These are phyloP conservation scores for Botrytis sinoallii DNA, from an alignment of 2,329 filamentous ascomycete genomes.

Conservation along the genomic window DNA sequence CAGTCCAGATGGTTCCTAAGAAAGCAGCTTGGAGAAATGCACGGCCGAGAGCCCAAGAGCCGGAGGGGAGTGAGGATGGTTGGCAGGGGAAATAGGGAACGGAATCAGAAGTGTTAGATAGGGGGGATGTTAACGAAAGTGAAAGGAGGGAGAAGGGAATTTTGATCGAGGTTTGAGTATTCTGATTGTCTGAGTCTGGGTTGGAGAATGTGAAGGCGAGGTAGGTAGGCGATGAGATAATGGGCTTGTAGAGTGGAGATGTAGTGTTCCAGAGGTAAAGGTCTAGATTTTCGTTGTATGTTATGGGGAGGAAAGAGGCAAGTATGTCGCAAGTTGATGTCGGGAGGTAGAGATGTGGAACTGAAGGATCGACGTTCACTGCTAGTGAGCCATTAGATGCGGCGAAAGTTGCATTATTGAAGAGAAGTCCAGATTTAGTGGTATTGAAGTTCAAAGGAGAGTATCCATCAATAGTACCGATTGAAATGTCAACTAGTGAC, in stretches of 20 bases:
- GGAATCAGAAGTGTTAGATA: not conserved
- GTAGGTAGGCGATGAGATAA: constrained; percentile 39
- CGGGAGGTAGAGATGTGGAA: constrained; percentile 39
- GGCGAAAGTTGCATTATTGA: not conserved
- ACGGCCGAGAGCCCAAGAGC: constrained; percentile 4
- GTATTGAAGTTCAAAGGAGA: constrained; percentile 24
- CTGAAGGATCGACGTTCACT: constrained; percentile 24
- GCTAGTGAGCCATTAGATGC: constrained; percentile 21
- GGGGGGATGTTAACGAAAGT: not conserved
- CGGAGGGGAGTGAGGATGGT: constrained; percentile 21
- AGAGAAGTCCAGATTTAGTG: constrained; percentile 23
- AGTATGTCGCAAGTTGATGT: constrained; percentile 39
- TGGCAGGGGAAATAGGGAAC: constrained; percentile 26
- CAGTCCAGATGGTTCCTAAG: not conserved
- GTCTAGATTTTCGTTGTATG: constrained; percentile 30
- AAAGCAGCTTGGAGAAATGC: constrained; percentile 8
- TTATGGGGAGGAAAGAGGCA: constrained; percentile 37
- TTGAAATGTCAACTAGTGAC: constrained; percentile 25
- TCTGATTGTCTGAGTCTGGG: not conserved
- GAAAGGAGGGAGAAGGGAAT: not conserved
- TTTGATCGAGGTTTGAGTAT: constrained; percentile 3
- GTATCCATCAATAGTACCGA: constrained; percentile 25
- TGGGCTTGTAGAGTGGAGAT: constrained; percentile 30
- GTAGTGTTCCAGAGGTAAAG: constrained; percentile 40
- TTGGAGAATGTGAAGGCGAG: constrained; percentile 39